These are phyloP conservation scores for Neoscytalidium dimidiatum DNA, from an alignment of 2,329 filamentous ascomycete genomes.

Conservation along the genomic window DNA sequence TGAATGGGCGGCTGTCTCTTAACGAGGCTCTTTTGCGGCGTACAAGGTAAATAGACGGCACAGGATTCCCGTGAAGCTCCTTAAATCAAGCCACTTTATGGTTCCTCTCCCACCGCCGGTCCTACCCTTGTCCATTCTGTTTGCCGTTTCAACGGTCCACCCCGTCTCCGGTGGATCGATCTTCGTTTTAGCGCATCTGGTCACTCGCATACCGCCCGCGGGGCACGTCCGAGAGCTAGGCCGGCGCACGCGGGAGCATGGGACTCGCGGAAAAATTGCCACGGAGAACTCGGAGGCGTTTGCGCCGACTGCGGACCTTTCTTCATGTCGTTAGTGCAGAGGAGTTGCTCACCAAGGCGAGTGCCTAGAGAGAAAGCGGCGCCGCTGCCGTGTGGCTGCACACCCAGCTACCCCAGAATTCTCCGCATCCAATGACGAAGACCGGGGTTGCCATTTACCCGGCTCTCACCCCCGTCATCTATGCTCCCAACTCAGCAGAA, in stretches of 20 bases:
- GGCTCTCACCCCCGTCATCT: neutral
- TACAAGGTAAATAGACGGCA: slow-evolving; percentile 1
- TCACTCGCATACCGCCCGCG: neutral
- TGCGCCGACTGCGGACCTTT: neutral
- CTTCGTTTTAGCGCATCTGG: slow-evolving; percentile 7
- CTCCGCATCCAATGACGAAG: neutral
- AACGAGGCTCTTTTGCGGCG: slow-evolving; percentile 1
- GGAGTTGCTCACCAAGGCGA: neutral
- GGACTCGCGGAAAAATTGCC: slow-evolving; percentile 15
- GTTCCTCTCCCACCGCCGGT: slow-evolving; percentile 1
- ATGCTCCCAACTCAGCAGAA: neutral
- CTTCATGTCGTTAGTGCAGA: slow-evolving; percentile 6
- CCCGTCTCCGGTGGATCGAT: slow-evolving; percentile 14
- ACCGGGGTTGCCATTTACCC: slow-evolving; percentile 1
- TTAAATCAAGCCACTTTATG: neutral
- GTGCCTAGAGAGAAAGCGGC: neutral
- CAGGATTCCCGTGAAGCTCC: neutral
- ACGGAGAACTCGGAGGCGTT: neutral
- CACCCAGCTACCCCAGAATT: neutral
- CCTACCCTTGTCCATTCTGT: neutral
- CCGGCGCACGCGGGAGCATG: neutral
- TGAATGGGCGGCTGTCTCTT: neutral
- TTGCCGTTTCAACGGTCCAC: neutral
- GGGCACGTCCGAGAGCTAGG: neutral
- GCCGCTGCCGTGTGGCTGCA: neutral